A percentile compares a stretch with the other conserved stretches of the same genome.
Evolutionary conservation across 805 yeast species (phyloP).

Genomic region (Yamadazyma kitorensis): DNA sequence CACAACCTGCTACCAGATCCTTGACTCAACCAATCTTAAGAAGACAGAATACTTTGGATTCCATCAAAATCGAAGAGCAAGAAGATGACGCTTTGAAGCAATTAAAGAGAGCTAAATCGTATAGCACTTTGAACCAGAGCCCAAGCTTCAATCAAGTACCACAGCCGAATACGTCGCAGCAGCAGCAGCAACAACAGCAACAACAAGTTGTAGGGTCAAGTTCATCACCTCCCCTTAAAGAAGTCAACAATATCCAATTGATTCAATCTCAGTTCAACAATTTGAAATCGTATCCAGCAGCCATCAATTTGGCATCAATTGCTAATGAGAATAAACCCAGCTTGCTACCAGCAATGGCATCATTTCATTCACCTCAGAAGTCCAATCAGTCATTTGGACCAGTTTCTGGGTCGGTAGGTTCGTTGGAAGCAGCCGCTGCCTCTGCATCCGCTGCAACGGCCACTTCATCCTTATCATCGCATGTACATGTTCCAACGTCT

Average conservation of each 20-base stretch:
- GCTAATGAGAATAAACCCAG: conserved; percentile 27
- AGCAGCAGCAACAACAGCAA: conserved; percentile 5
- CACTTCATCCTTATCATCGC: too few relatives aligned
- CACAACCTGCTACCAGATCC: conserved; percentile 7
- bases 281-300: conserved; percentile 46
- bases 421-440: too few relatives aligned
- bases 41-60: conserved; percentile 27
- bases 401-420: too few relatives aligned
- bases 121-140: conserved; percentile 7
- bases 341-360: conserved; percentile 35
- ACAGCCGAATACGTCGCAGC: not conserved
- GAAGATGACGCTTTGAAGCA: conserved; percentile 44
- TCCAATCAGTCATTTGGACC: too few relatives aligned
- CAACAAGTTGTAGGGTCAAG: not conserved
- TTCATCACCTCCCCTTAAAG: conserved; percentile 1
- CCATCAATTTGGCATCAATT: conserved; percentile 53
- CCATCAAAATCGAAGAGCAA: conserved; percentile 35
- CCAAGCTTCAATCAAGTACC: not conserved
- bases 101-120: conserved; percentile 36
- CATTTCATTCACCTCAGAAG: conserved; percentile 4
- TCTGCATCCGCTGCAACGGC: too few relatives aligned
- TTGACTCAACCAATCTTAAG: conserved; percentile 15
- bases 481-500: not conserved
- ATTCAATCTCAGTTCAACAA: conserved; percentile 23
- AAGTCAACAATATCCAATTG: conserved; percentile 20